Conservation (phyloP, 2,329 filamentous ascomycete species). For the Calonectria henricotiae region DNA sequence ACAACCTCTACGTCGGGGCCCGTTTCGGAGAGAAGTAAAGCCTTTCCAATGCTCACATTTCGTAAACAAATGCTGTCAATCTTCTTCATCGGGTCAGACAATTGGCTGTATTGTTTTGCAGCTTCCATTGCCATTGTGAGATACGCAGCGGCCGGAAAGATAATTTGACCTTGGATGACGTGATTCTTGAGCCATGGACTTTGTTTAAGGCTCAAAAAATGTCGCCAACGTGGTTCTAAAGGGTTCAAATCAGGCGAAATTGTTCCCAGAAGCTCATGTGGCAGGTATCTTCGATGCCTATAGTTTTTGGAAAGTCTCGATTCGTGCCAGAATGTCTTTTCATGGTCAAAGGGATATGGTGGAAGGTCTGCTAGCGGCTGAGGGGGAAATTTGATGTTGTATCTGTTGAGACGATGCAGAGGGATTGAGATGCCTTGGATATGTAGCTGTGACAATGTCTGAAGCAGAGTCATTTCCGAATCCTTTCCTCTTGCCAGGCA, state of each 20-base stretch:
- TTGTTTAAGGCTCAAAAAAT: neutral
- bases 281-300: neutral
- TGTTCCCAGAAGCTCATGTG: constrained; percentile 1
- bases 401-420: neutral
- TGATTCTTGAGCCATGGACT: constrained; percentile 6
- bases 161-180: constrained; percentile 1
- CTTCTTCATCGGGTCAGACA: neutral
- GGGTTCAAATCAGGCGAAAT: neutral
- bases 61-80: neutral
- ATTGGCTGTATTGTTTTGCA: neutral
- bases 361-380: neutral
- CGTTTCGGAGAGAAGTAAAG: neutral
- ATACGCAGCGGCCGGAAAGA: neutral
- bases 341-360: neutral
- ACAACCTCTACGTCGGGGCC: neutral
- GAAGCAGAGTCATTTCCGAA: neutral
- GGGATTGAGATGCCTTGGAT: neutral
- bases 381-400: neutral
- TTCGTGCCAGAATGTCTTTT: neutral
- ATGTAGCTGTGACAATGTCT: constrained; percentile 1
- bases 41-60: constrained; percentile 5
- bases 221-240: neutral
- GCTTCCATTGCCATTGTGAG: neutral
- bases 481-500: neutral
- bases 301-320: constrained; percentile 8